Conservation (phyloP, 345 rosid species). For the Eutrema japonicum region DNA sequence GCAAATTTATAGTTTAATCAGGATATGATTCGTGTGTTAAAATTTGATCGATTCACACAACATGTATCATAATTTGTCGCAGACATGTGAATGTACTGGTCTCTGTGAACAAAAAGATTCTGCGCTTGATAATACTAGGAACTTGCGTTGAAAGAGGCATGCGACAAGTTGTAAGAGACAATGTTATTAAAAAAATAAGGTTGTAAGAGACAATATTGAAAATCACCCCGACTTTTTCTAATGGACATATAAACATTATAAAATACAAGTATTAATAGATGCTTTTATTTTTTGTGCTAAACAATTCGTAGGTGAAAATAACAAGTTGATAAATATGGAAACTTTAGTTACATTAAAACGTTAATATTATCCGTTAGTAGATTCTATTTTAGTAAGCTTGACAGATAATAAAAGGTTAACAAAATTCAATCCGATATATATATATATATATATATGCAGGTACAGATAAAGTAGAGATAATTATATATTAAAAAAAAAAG, state of each 20-base stretch:
- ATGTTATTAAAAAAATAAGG: not conserved
- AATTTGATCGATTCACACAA: too few relatives aligned
- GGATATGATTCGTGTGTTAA: too few relatives aligned
- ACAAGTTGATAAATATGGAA: not conserved
- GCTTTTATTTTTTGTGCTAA: not conserved
- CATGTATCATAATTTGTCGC: too few relatives aligned
- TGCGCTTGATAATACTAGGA: slow-evolving; percentile 30
- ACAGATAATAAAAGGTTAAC: not conserved
- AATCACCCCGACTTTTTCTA: slow-evolving; percentile 10
- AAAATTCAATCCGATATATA: not conserved
- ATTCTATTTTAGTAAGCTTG: slow-evolving; percentile 15
- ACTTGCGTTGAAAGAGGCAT: slow-evolving; percentile 39
- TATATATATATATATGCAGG: not conserved
- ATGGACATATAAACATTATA: not conserved
- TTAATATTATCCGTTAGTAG: slow-evolving; percentile 1
- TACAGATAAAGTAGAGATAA: not conserved
- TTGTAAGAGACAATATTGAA: slow-evolving; percentile 25
- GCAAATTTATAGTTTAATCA: too few relatives aligned
- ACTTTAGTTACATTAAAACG: not conserved
- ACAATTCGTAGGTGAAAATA: not conserved
- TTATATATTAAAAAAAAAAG: not conserved
- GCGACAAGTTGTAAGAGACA: slow-evolving; percentile 30
- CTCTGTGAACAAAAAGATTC: slow-evolving; percentile 28
- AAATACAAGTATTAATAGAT: not conserved
- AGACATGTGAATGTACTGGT: not conserved